Evolutionary conservation across 2,329 filamentous ascomycete genomes (phyloP).

Genomic region (Talaromyces albobiverticillius): DNA sequence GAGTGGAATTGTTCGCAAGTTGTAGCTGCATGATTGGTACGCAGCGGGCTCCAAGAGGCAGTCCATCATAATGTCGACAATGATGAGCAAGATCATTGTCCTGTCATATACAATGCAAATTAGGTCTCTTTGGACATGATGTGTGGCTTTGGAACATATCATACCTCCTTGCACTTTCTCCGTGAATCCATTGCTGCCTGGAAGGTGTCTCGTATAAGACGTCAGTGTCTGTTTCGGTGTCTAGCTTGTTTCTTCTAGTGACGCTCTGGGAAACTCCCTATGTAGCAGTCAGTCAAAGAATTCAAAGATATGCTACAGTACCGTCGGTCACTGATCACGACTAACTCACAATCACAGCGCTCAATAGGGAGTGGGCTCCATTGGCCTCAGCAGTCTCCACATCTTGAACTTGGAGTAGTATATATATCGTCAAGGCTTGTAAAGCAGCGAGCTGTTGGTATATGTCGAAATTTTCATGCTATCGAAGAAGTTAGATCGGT

Average conservation of each 20-base stretch:
- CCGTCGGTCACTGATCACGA: neutral
- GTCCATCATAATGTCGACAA: slow-evolving; percentile 12
- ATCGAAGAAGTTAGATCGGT: neutral
- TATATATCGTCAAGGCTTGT: slow-evolving; percentile 12
- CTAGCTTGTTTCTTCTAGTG: neutral
- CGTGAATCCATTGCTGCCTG: slow-evolving; percentile 11
- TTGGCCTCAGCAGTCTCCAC: slow-evolving; percentile 7
- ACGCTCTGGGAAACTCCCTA: slow-evolving; percentile 5
- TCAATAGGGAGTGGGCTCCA: slow-evolving; percentile 2
- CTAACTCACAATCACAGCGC: slow-evolving; percentile 4
- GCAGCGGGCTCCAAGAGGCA: slow-evolving; percentile 5
- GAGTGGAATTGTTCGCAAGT: slow-evolving; percentile 6
- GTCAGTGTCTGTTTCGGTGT: neutral
- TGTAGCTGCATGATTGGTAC: slow-evolving; percentile 1
- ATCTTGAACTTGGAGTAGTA: slow-evolving; percentile 9
- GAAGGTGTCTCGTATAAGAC: neutral
- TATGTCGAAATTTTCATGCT: slow-evolving; percentile 10
- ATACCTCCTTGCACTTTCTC: slow-evolving; percentile 12
- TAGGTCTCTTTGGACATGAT: neutral
- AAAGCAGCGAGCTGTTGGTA: slow-evolving; percentile 9
- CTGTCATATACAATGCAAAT: neutral
- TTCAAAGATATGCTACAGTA: neutral
- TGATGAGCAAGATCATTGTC: slow-evolving; percentile 9
- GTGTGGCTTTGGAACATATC: neutral
- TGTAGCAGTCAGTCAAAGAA: neutral